Conservation (phyloP, 306 rosid genomes). For the Quillaja saponaria region DNA sequence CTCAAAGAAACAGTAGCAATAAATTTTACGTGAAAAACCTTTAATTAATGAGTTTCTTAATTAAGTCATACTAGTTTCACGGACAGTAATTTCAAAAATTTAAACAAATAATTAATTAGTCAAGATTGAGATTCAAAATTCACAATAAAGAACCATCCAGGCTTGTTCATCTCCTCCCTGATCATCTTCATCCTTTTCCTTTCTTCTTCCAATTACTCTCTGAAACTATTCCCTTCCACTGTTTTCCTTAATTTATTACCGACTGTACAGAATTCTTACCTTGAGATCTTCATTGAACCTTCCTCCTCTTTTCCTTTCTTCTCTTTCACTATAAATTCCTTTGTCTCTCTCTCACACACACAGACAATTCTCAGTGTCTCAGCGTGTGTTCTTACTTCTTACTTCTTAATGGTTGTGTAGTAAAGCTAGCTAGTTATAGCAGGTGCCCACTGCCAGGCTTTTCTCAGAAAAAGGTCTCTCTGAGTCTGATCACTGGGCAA, state of each 20-base stretch:
- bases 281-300: constrained; percentile 43
- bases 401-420: neutral
- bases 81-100: too few relatives aligned
- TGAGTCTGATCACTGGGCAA: constrained; percentile 8
- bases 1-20: neutral
- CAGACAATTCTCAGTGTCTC: neutral
- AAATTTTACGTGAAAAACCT: neutral
- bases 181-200: neutral
- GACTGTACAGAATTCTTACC: too few relatives aligned
- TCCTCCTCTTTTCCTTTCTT: constrained; percentile 8
- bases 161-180: neutral
- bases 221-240: too few relatives aligned
- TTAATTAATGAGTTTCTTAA: too few relatives aligned
- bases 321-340: constrained; percentile 19
- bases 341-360: neutral
- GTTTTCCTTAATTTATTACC: too few relatives aligned
- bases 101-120: neutral
- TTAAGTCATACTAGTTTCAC: neutral
- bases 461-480: constrained; percentile 4
- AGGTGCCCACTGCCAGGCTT: neutral
- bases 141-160: neutral
- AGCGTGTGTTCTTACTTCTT: constrained; percentile 12
- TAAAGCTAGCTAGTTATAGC: constrained; percentile 11
- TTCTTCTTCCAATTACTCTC: neutral
- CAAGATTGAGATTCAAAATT: neutral